Base-by-base conservation (phyloP, 2,329 filamentous ascomycete species). In the Aspergillus terreus region DNA sequence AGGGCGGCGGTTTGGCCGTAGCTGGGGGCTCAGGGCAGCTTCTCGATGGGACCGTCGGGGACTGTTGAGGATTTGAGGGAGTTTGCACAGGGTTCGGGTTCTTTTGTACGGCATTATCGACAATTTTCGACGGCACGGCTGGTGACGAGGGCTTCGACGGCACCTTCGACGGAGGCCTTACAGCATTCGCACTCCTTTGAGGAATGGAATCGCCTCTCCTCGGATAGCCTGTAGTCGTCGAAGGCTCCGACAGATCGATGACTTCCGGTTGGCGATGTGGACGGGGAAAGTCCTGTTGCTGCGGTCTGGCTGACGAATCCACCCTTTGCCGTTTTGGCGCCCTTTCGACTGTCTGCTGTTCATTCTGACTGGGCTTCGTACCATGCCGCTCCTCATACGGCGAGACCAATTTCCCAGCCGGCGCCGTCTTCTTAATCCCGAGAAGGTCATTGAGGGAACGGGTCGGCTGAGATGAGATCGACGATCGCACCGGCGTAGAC, bases 381-480 rank as follows among this genome's bases (percentile, higher is more conserved):
- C 41, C 47, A 47, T 64, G 55, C 2, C 59, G 56, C 44, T 64
- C 62, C 33, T 90, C 86, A 55, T 83, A 90, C 0, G 87, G 87
- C 1, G 87, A 88, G 47, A 85, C 63, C 2, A 85, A 80, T 61
- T 85, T 84, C 0, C 84, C 84, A 60, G 84, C 78, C 7, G 82
- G 80, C 0, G 19, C 17, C 25, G 84, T 82, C 49, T 79, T 84
- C 10, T 82, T 82, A 1, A 82, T 83, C 1, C 85, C 85, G 25
- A 91, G 77, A 12, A 90, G 61, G 46, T 84, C 78, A 58, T 83
- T 84, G 30, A 87, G 66, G 4, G 83, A 81, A 57, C 80, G 81
- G 43, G 77, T 78, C 36, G 76, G 63, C 53, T 79, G 78, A 1
- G 75, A 67, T 1, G 61, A 54, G 41, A 57, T 53, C 1, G 59